A percentile compares a stretch with the other conserved stretches of the same genome.
Conservation (phyloP, 1,284 basidiomycete genomes). For the Tilletia setariae region DNA sequence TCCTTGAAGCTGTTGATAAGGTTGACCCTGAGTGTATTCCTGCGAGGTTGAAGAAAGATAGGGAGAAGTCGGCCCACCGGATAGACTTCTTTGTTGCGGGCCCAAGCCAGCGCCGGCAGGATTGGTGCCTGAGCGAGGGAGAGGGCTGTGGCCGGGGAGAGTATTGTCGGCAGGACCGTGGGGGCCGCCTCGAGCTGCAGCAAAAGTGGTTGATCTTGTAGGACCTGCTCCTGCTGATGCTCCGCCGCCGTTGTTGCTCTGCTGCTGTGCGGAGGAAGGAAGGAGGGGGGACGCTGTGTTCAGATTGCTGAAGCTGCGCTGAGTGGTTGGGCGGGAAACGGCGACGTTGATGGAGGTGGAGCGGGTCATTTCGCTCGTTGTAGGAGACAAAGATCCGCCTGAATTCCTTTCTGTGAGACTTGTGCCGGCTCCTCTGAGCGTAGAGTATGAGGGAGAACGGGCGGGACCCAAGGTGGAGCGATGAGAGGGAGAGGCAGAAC, state of each 20-base stretch:
- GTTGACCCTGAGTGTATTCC: background rate
- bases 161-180: no score
- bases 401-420: no score
- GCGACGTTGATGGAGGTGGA: constrained; percentile 8
- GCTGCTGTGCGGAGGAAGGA: background rate
- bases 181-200: no score
- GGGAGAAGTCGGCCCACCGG: background rate
- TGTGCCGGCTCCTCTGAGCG: background rate
- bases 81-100: constrained; percentile 8
- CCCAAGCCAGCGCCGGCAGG: constrained; percentile 3
- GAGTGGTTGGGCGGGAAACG: background rate
- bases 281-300: background rate
- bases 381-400: background rate
- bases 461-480: no score
- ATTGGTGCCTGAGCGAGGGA: background rate
- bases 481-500: no score
- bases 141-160: no score
- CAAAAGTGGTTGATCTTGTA: no score
- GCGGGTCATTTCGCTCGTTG: background rate
- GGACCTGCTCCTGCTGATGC: background rate
- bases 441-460: background rate
- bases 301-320: background rate
- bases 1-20: no score
- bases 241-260: background rate
- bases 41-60: background rate